Base-by-base conservation (phyloP, 148 eudicot species). In the Cornus florida region DNA sequence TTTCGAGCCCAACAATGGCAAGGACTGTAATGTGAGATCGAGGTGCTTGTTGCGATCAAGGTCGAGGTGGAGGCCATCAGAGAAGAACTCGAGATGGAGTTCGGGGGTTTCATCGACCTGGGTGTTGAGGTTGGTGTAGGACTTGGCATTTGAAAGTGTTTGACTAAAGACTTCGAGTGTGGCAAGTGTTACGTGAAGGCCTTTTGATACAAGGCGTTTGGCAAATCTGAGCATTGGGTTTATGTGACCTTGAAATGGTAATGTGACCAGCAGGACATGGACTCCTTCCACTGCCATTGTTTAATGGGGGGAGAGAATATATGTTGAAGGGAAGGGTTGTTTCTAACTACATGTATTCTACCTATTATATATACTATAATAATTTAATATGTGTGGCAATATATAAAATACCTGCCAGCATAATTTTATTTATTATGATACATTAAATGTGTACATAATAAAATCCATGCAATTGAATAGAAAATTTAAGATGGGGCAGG, bases 201-300 rank as follows among this genome's bases (percentile, higher is more conserved):
- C 84, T 33, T 78, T 84, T 8, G 86, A 39, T 3, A 71, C 70
- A 38, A 87, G 87, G 11, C 77, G 78, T 60, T 87, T 76, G 2
- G 87, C 87, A 48, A 84, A 81, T 9, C 86, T 12, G 59, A 53
- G 19, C 59, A 12, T 4, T 12, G 59, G 59, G 59, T 12, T 53
- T 53, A 53, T 53, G 78, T 87, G 87, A 48, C 90, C 90, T 20
- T 84, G 87, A 32, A 83, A 83, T 46, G 83, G 84, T 31, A 87
- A 78, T 9, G 90, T 77, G 53, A 87, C 87, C 87, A 87, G 77
- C 69, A 87, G 77, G 70, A 87, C 83, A 71, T 87, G 78, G 56
- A 79, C 72, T 72, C 73, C 77, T 28, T 53, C 78, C 46, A 16
- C 4, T 14, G 19, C 59, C 59, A 53, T 53, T 12, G 11, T 53